Conservation (phyloP, 352 stramenopile genomes). For the Saprolegnia parasitica region DNA sequence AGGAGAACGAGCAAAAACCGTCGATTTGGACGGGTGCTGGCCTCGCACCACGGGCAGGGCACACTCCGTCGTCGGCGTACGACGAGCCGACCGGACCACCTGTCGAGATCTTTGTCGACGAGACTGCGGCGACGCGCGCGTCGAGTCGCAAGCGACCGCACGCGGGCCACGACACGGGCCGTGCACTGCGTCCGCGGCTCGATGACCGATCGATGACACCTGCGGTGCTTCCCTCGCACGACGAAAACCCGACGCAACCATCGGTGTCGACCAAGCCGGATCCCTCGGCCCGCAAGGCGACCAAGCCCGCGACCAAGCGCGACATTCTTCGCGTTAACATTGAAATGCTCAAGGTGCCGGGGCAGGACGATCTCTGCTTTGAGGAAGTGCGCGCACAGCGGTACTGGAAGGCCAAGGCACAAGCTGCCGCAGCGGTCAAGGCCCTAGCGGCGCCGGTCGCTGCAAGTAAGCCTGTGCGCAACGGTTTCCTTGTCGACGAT, state of each 20-base stretch:
- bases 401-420: not conserved
- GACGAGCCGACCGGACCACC: not conserved
- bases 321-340: slow-evolving; percentile 18
- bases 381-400: slow-evolving; percentile 66
- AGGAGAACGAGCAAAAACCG: not conserved
- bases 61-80: not conserved
- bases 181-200: not conserved
- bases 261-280: not conserved
- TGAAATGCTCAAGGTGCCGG: not conserved
- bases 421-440: not conserved
- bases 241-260: not conserved
- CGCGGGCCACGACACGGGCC: not conserved
- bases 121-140: not conserved
- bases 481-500: slow-evolving; percentile 23
- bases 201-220: not conserved
- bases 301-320: not conserved
- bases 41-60: not conserved
- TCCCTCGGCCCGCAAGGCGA: not conserved
- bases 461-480: slow-evolving; percentile 24
- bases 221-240: not conserved
- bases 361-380: slow-evolving; percentile 58
- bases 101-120: not conserved
- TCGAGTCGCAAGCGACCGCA: not conserved
- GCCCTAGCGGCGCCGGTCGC: no score
- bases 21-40: not conserved